These are phyloP conservation scores for Phytopythium aichiense DNA, from an alignment of 352 stramenopile species.

Conservation along the genomic window DNA sequence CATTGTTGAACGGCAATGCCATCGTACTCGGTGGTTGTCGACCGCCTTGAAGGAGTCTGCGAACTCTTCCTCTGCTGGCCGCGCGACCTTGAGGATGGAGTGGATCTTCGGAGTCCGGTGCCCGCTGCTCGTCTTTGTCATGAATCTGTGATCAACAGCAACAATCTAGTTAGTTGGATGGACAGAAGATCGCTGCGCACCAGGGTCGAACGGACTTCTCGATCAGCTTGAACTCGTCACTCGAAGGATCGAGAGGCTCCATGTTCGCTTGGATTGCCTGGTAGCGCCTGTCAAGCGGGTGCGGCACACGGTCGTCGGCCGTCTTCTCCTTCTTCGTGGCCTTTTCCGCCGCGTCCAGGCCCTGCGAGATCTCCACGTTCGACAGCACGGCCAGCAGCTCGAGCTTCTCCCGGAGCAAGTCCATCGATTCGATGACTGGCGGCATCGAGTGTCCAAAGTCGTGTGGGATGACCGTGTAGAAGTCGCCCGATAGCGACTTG, in stretches of 20 bases:
- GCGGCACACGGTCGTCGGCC: conserved; percentile 3
- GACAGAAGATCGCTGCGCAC: background rate
- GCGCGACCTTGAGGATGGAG: conserved; percentile 50
- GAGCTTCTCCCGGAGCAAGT: conserved; percentile 52
- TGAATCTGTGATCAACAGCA: conserved; percentile 26
- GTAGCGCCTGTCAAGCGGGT: conserved; percentile 58
- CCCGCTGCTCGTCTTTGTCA: conserved; percentile 38
- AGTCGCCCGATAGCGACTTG: conserved; percentile 54
- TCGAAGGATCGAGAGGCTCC: conserved; percentile 26
- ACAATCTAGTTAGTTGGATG: background rate
- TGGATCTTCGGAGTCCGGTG: conserved; percentile 29
- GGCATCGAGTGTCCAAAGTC: conserved; percentile 56
- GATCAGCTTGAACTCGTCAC: conserved; percentile 53
- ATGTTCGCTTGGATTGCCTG: conserved; percentile 49
- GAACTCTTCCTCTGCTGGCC: conserved; percentile 37
- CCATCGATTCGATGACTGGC: conserved; percentile 45
- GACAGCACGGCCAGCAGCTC: conserved; percentile 59
- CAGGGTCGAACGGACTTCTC: conserved; percentile 19
- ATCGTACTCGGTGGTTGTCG: conserved; percentile 40
- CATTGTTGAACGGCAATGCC: background rate
- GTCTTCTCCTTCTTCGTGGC: conserved; percentile 7
- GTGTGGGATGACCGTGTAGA: conserved; percentile 74
- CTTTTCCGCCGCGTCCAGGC: conserved; percentile 35
- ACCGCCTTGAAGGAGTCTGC: conserved; percentile 32
- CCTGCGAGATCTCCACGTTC: conserved; percentile 62